Evolutionary conservation across 2,329 filamentous ascomycete genomes (phyloP).

Genomic region (Epichloe scottii): DNA sequence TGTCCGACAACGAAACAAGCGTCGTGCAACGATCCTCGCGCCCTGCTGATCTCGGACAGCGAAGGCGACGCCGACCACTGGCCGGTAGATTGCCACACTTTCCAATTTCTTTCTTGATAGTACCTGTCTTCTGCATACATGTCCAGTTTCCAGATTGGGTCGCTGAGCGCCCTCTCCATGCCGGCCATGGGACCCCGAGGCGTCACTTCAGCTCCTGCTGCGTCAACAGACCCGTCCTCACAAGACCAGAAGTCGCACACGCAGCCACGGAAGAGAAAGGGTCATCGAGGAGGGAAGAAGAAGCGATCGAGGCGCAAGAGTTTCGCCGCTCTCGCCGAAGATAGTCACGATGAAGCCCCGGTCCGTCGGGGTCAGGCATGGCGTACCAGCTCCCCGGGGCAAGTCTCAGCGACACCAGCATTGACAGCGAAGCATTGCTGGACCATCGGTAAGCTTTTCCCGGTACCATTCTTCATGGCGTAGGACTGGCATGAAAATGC

Average conservation of each 20-base stretch:
- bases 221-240: not conserved
- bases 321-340: constrained; percentile 55
- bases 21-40: not conserved
- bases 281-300: constrained; percentile 67
- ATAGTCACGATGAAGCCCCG: constrained; percentile 28
- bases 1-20: not conserved
- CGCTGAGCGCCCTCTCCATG: constrained; percentile 10
- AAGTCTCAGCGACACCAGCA: constrained; percentile 69
- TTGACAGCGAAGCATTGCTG: constrained; percentile 78
- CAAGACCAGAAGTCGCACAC: constrained; percentile 8
- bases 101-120: not conserved
- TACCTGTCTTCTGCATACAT: constrained; percentile 8
- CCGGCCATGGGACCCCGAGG: constrained; percentile 7
- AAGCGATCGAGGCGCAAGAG: constrained; percentile 66
- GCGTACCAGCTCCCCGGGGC: constrained; percentile 38
- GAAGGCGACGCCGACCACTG: not conserved
- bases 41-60: not conserved
- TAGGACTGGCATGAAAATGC: not conserved
- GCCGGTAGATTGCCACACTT: not conserved
- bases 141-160: constrained; percentile 21
- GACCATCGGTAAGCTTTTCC: constrained; percentile 58
- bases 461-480: no score
- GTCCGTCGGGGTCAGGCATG: constrained; percentile 28
- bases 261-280: constrained; percentile 48
- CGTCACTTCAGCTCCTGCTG: constrained; percentile 6